Evolutionary conservation across 352 stramenopile species (phyloP).

Genomic region (Phytopythium oedochilum): DNA sequence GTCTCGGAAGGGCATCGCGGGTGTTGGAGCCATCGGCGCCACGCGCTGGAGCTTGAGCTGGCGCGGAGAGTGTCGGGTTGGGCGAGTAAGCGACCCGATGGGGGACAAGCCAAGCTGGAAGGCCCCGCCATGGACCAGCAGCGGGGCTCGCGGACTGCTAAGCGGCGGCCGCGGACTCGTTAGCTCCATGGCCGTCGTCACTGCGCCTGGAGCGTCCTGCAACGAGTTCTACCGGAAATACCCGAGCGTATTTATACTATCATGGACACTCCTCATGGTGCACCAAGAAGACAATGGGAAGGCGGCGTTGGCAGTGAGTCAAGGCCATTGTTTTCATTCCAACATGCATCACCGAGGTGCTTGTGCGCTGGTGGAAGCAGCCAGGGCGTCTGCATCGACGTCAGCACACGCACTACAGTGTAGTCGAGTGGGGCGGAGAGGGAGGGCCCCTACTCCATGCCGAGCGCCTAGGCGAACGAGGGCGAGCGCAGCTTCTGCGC

Average conservation of each 20-base stretch:
- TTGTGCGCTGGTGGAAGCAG: too few species aligned
- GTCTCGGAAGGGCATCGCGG: conserved; percentile 20
- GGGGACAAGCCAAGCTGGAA: background rate
- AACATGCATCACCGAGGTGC: too few species aligned
- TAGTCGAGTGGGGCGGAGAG: background rate
- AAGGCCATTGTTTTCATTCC: too few species aligned
- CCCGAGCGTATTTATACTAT: too few species aligned
- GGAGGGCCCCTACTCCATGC: background rate
- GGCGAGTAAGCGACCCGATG: background rate
- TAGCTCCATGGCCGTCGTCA: background rate
- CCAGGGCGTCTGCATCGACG: too few species aligned
- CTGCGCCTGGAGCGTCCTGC: too few species aligned
- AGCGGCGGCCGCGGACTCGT: background rate
- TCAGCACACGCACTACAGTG: too few species aligned
- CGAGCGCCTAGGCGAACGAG: conserved; percentile 60
- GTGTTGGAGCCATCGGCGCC: conserved; percentile 6
- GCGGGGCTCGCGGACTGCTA: background rate
- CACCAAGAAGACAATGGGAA: too few species aligned
- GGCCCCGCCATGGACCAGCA: background rate
- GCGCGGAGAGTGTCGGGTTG: conserved; percentile 20
- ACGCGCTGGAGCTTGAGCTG: conserved; percentile 32
- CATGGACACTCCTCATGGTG: too few species aligned
- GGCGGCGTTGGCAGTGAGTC: too few species aligned
- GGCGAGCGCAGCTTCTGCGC: conserved; percentile 69
- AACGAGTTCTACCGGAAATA: too few species aligned